A percentile compares a stretch with the other conserved stretches of the same genome.
Conservation (phyloP, 1,284 basidiomycete species). For the Cystobasidiaceae sp. region DNA sequence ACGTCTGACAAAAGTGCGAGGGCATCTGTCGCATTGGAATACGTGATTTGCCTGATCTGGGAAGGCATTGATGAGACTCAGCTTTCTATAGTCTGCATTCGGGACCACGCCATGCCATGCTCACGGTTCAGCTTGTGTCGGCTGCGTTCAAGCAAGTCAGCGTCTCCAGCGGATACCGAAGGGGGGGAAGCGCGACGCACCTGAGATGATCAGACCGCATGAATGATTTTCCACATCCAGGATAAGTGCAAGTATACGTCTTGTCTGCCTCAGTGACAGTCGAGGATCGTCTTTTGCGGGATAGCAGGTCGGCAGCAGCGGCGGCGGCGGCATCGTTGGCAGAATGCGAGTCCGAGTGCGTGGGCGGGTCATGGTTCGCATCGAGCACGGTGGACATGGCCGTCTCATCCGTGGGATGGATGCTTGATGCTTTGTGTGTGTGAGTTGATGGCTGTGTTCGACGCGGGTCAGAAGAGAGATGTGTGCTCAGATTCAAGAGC, state of each 20-base stretch:
- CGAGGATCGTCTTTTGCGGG: constrained; percentile 10
- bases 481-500: too few species aligned
- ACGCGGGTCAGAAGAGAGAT: too few species aligned
- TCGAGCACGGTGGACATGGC: too few species aligned
- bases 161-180: too few species aligned
- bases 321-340: background rate
- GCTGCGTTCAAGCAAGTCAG: too few species aligned
- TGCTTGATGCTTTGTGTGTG: too few species aligned
- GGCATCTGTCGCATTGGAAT: constrained; percentile 24
- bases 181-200: background rate
- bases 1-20: constrained; percentile 25
- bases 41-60: constrained; percentile 27
- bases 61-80: too few species aligned
- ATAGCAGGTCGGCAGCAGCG: too few species aligned
- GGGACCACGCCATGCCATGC: background rate
- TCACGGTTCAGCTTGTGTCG: constrained; percentile 24
- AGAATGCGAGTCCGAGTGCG: too few species aligned
- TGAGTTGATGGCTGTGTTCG: too few species aligned
- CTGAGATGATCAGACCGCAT: constrained; percentile 19
- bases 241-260: constrained; percentile 5
- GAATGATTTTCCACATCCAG: constrained; percentile 21
- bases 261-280: background rate
- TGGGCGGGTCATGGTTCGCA: too few species aligned
- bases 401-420: too few species aligned
- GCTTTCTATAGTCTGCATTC: background rate